Evolutionary conservation across 2,329 filamentous ascomycete genomes (phyloP).

Genomic region (Pyrenophora seminiperda): DNA sequence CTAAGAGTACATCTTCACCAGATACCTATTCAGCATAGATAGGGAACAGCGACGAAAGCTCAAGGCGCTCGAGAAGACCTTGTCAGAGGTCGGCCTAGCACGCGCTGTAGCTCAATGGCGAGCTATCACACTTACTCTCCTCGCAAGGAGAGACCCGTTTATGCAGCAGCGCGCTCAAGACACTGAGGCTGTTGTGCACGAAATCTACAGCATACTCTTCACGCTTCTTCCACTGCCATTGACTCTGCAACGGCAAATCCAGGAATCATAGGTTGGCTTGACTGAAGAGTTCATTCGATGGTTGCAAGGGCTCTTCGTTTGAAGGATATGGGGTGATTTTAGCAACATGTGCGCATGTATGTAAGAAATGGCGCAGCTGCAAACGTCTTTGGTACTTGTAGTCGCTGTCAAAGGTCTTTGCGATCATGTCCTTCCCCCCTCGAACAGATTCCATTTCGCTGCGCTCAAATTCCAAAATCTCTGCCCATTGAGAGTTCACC

Average conservation of each 20-base stretch:
- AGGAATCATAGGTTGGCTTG: no score
- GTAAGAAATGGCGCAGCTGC: no score
- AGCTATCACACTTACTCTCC: conserved; percentile 87
- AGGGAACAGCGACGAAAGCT: conserved; percentile 96
- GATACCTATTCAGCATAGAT: conserved; percentile 98
- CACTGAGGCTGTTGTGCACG: conserved; percentile 93
- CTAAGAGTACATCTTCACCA: conserved; percentile 97
- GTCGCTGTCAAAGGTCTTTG: no score
- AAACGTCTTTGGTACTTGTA: no score
- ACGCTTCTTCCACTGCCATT: conserved; percentile 85
- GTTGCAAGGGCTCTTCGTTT: no score
- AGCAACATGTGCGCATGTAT: no score
- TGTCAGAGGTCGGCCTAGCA: conserved; percentile 80
- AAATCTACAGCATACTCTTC: conserved; percentile 82
- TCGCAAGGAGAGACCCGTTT: conserved; percentile 81
- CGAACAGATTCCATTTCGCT: no score
- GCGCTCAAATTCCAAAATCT: no score
- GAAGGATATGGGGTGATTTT: no score
- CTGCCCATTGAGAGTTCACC: no score
- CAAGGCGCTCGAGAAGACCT: conserved; percentile 90
- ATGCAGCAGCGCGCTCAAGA: conserved; percentile 81
- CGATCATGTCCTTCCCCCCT: no score
- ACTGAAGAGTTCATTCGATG: no score
- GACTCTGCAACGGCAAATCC: conserved; percentile 78
- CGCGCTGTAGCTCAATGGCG: conserved; percentile 97